Conservation (phyloP, 805 yeast species). For the Torulaspora maleeae region DNA sequence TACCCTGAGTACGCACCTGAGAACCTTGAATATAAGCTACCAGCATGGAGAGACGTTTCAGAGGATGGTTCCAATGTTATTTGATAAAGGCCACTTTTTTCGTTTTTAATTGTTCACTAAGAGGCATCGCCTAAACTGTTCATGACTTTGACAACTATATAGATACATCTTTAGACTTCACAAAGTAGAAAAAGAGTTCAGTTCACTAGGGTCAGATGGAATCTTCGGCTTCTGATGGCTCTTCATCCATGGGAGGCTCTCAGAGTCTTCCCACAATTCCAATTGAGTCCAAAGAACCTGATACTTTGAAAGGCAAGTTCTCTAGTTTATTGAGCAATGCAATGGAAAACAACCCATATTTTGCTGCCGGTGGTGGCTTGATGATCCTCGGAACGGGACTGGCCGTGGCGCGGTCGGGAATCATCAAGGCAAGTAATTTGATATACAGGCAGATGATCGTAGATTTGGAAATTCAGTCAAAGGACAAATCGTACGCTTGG, state of each 20-base stretch:
- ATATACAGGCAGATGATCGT: slow-evolving; percentile 79
- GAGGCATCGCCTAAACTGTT: neutral
- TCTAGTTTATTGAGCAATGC: slow-evolving; percentile 46
- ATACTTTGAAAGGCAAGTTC: slow-evolving; percentile 32
- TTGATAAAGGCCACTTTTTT: slow-evolving; percentile 1
- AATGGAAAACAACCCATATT: slow-evolving; percentile 77
- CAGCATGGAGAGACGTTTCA: slow-evolving; percentile 40
- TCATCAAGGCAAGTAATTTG: slow-evolving; percentile 58
- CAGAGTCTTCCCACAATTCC: neutral
- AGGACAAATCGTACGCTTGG: slow-evolving; percentile 92
- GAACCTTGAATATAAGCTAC: slow-evolving; percentile 36
- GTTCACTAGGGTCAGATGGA: neutral
- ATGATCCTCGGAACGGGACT: slow-evolving; percentile 91
- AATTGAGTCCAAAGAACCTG: slow-evolving; percentile 6
- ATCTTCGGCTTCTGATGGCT: neutral
- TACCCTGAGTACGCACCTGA: slow-evolving; percentile 51
- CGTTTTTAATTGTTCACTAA: neutral
- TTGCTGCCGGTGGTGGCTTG: slow-evolving; percentile 97
- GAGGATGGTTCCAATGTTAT: slow-evolving; percentile 25
- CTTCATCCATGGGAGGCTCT: neutral
- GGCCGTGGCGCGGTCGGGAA: slow-evolving; percentile 69
- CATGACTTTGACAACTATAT: neutral
- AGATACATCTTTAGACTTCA: neutral
- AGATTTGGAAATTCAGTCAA: slow-evolving; percentile 88
- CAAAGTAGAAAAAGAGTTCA: neutral